Base-by-base conservation (phyloP, 192 early-diverging fungal genomes). In the Podila epicladia region DNA sequence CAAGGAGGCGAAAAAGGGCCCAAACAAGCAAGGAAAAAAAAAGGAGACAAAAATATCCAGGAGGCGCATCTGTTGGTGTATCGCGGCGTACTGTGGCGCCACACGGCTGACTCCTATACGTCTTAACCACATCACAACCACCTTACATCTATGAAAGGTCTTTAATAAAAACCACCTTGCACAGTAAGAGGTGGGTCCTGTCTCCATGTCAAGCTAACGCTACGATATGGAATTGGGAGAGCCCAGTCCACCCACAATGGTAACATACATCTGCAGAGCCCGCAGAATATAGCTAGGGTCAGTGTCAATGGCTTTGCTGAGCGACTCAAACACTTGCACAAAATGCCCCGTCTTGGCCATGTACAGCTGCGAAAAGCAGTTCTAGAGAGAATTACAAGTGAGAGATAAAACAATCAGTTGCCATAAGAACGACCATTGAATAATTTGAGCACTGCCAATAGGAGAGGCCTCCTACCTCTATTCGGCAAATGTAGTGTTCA, bases 181-280 rank as follows among this genome's bases (percentile, higher is more conserved):
- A 45, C 9, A 37, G 35, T 9, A 9, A 9, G 35, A 37, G 35
- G 35, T 37, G 35, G 35, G 9, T 37, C 9, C 35, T 37, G 35
- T 0, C 9, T 37, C 35, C 35, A 37, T 37, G 9, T 37, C 7
- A 35, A 35, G 26, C 9, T 24, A 35, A 35, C 26, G 8, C 0
- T 12, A 28, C 31, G 57, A 79, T 53, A 68, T 35, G 17, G 72
- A 62, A 17, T 58, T 69, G 6, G 59, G 70, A 4, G 51, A 58
- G 50, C 69, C 71, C 71, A 80, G 61, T 5, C 67, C 73, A 17
- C 84, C 78, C 62, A 83, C 69, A 26, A 84, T 73, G 64, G 83
- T 72, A 58, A 87, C 80, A 73, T 91, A 91, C 80, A 92, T 90
- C 71, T 92, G 91, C 45, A 92, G 71, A 4, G 91, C 90, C 5